Percentiles rank a stretch among this genome's conserved stretches.
These are phyloP conservation scores for Staphylotrichum longicolle DNA, from an alignment of 495 filamentous ascomycete genomes.

Conservation along the genomic window DNA sequence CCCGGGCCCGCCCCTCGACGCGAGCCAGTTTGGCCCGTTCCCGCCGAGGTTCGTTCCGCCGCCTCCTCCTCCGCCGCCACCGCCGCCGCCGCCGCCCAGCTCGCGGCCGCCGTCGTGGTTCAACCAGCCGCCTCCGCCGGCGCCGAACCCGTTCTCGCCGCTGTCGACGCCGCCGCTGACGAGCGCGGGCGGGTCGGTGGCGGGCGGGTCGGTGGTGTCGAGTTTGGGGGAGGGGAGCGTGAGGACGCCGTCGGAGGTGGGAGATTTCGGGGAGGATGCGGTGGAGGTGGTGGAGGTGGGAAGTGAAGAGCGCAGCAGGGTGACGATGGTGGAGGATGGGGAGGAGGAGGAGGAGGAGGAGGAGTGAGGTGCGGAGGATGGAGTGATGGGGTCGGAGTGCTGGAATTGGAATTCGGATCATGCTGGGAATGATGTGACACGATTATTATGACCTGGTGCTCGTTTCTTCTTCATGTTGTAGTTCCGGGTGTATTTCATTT, in stretches of 20 bases:
- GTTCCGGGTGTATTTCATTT: slow-evolving; percentile 6
- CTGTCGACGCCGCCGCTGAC: slow-evolving; percentile 9
- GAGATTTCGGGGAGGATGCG: neutral
- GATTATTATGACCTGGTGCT: slow-evolving; percentile 8
- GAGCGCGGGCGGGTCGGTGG: neutral
- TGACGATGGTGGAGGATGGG: neutral
- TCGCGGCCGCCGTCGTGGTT: neutral
- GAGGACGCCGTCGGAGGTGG: neutral
- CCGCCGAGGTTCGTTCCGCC: neutral
- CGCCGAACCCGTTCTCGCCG: slow-evolving; percentile 14
- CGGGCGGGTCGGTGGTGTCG: neutral
- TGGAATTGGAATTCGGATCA: neutral
- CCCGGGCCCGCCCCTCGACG: too few species aligned
- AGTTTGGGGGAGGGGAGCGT: neutral
- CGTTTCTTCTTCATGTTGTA: slow-evolving; percentile 3
- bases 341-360: neutral
- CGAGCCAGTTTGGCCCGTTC: too few species aligned
- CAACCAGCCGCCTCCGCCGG: slow-evolving; percentile 5
- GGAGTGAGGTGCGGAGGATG: neutral
- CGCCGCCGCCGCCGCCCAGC: neutral
- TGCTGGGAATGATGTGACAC: slow-evolving; percentile 10
- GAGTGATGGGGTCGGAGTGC: too few species aligned
- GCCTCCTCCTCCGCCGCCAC: neutral
- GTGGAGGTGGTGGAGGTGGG: too few species aligned
- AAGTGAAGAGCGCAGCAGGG: neutral